Evolutionary conservation across 2,329 filamentous ascomycete genomes (phyloP).

Genomic region (Dryadomyces quercus-mongolicae): DNA sequence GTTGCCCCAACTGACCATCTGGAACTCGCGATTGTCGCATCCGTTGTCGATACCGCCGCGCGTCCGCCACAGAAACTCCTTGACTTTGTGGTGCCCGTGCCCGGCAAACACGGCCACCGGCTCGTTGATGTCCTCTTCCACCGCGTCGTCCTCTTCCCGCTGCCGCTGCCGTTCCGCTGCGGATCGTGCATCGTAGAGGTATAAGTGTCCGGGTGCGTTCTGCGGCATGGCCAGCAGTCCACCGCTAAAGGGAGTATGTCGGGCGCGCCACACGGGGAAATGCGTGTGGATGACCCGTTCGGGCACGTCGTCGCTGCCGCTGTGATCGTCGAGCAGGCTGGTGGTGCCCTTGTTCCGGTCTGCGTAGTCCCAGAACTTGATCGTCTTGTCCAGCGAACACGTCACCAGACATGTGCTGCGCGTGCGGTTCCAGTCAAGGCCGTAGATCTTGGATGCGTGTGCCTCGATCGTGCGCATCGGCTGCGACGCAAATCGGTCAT

Average conservation of each 20-base stretch:
- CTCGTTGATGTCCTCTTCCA: conserved; percentile 14
- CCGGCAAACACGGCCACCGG: conserved; percentile 48
- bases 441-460: conserved; percentile 88
- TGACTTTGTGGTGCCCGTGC: conserved; percentile 58
- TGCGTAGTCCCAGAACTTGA: conserved; percentile 82
- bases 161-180: conserved; percentile 15
- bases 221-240: conserved; percentile 87
- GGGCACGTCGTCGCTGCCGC: conserved; percentile 33
- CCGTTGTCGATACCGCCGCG: conserved; percentile 56
- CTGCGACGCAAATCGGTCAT: conserved; percentile 64
- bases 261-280: conserved; percentile 82
- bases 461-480: conserved; percentile 77
- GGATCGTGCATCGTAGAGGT: conserved; percentile 61
- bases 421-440: conserved; percentile 85
- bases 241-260: conserved; percentile 81
- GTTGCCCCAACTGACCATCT: conserved; percentile 84
- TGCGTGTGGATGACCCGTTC: conserved; percentile 70
- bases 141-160: conserved; percentile 23
- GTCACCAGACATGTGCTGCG: conserved; percentile 63
- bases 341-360: not conserved
- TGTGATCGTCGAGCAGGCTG: not conserved
- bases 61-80: conserved; percentile 83
- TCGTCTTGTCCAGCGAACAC: conserved; percentile 81
- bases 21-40: conserved; percentile 79
- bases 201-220: conserved; percentile 71